These are phyloP conservation scores for Panaeolus cyanescens DNA, from an alignment of 768 basidiomycete genomes.

Conservation along the genomic window DNA sequence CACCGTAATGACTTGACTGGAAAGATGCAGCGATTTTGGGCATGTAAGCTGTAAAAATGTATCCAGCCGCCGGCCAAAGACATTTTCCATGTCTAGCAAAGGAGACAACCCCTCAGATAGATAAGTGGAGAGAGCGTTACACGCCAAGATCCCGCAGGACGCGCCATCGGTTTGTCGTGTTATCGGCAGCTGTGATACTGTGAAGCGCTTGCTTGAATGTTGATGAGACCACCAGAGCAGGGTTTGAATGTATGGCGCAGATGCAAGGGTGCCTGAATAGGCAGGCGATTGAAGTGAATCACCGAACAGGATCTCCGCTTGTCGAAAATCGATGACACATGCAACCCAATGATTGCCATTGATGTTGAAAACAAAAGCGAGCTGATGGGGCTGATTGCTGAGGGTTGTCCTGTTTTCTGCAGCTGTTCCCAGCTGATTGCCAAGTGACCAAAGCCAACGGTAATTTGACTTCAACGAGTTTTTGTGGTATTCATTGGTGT, in stretches of 20 bases:
- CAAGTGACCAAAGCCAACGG: too few species aligned
- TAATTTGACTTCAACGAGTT: too few species aligned
- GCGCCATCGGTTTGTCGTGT: conserved; percentile 4
- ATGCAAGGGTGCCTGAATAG: not conserved
- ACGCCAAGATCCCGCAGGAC: conserved; percentile 9
- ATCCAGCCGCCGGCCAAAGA: conserved; percentile 3
- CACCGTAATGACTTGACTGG: too few species aligned
- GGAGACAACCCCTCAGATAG: not conserved
- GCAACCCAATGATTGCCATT: conserved; percentile 12
- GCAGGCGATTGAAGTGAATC: conserved; percentile 3
- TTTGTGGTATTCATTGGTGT: too few species aligned
- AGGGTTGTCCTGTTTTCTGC: too few species aligned
- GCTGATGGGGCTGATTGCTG: too few species aligned
- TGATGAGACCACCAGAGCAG: conserved; percentile 10
- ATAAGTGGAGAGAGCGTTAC: conserved; percentile 5
- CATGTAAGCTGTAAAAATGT: too few species aligned
- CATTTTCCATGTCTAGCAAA: not conserved
- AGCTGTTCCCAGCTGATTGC: too few species aligned
- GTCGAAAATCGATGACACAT: conserved; percentile 4
- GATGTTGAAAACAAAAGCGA: conserved; percentile 2
- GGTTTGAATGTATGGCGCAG: too few species aligned
- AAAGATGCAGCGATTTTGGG: too few species aligned
- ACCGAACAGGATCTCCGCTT: conserved; percentile 4
- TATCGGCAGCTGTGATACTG: not conserved
- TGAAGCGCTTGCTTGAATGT: conserved; percentile 5